Evolutionary conservation across 306 rosid genomes (phyloP).

Genomic region (Geum urbanum): DNA sequence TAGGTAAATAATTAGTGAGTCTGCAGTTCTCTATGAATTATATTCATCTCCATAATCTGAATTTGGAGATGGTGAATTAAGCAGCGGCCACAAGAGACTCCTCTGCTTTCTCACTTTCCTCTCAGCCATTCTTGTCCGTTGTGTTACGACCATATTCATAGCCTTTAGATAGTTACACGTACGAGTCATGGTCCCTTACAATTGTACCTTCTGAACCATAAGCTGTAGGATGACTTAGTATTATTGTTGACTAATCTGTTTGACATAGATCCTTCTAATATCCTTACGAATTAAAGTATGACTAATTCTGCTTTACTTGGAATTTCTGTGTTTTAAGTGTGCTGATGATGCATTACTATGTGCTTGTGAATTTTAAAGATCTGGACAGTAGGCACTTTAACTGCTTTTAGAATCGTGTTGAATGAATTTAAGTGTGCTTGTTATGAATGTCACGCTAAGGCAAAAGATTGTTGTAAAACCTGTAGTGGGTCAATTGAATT

Average conservation of each 20-base stretch:
- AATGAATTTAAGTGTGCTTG: not conserved
- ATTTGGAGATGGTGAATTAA: slow-evolving; percentile 47
- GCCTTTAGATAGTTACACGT: slow-evolving; percentile 65
- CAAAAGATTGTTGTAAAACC: not conserved
- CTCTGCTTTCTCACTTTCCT: slow-evolving; percentile 35
- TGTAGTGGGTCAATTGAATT: not conserved
- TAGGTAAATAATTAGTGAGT: no score
- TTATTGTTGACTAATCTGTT: no score
- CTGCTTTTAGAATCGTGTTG: slow-evolving; percentile 3
- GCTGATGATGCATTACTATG: slow-evolving; percentile 21
- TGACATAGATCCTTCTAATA: no score
- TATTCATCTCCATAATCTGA: slow-evolving; percentile 32
- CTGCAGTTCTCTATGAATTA: slow-evolving; percentile 26
- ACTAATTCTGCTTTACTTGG: slow-evolving; percentile 36
- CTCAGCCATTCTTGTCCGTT: slow-evolving; percentile 31
- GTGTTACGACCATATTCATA: slow-evolving; percentile 40
- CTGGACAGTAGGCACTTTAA: slow-evolving; percentile 19
- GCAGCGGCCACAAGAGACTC: slow-evolving; percentile 45
- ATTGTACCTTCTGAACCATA: slow-evolving; percentile 69
- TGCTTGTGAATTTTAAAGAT: slow-evolving; percentile 17
- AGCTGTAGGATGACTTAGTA: slow-evolving; percentile 64
- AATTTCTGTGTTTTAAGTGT: slow-evolving; percentile 16
- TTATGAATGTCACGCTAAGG: not conserved
- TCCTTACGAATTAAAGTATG: slow-evolving; percentile 96
- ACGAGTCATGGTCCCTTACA: slow-evolving; percentile 61